Evolutionary conservation across 2,329 filamentous ascomycete species (phyloP), one percentile per base, ranked within the genome.

Genomic region (Blastomyces gilchristii): DNA sequence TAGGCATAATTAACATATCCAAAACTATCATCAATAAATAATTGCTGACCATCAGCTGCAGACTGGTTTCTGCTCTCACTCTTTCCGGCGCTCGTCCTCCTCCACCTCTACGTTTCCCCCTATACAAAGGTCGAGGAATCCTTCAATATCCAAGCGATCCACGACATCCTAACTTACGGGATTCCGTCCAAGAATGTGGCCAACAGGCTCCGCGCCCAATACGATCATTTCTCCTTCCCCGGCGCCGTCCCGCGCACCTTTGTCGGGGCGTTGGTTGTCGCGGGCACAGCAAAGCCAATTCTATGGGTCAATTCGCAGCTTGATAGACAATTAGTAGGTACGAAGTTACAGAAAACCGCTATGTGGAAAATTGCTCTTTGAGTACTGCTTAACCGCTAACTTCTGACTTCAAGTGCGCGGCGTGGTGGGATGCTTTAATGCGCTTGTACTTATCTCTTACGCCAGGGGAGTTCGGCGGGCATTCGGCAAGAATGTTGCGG

Each of bases 101-200:
- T 88, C 62, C 90, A 96, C 75, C 84, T 96, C 62, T 71, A 85
- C 65, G 73, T 86, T 31, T 85, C 92, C 12, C 94, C 94, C 0
- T 93, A 95, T 78, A 97, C 92, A 63, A 99, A 99, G 76, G 94
- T 99, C 64, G 94, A 99, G 75, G 94, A 99, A 76, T 97, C 93
- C 0, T 97, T 99, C 83, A 96, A 96, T 74, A 85, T 97, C 64
- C 94, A 99, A 75, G 94, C 94, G 6, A 84, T 87, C 2, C 94
- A 97, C 75, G 94, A 99, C 74, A 88, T 99, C 45, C 76, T 96
- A 64, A 83, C 84, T 47, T 91, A 94, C 73, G 91, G 91, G 31
- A 85, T 90, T 0, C 90, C 90, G 0, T 82, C 79, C 0, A 73
- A 76, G 25, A 79, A 87, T 68, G 73, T 82, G 18, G 71, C 78